These are phyloP conservation scores for Macrolepiota fuliginosa DNA, from an alignment of 768 basidiomycete species.

Conservation along the genomic window DNA sequence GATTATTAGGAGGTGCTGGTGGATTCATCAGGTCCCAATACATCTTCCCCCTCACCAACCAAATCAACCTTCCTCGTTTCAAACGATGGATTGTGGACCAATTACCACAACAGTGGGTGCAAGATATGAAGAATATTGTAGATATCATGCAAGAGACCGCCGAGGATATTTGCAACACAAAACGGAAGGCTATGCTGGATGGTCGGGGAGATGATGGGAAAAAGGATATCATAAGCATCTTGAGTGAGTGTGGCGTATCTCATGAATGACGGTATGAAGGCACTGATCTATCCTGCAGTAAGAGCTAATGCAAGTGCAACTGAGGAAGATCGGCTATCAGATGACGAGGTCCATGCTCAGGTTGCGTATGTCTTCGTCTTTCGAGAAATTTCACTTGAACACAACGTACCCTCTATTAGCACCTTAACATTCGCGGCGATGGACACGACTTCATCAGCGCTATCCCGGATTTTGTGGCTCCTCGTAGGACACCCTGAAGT, in stretches of 20 bases:
- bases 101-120: conserved; percentile 22
- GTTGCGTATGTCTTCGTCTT: conserved; percentile 2
- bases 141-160: conserved; percentile 35
- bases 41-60: neutral
- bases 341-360: conserved; percentile 39
- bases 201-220: conserved; percentile 35
- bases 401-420: neutral
- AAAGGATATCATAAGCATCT: conserved; percentile 44
- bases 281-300: conserved; percentile 24
- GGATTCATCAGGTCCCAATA: neutral
- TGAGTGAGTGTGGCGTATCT: conserved; percentile 25
- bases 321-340: conserved; percentile 28
- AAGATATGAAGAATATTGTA: conserved; percentile 30
- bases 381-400: neutral
- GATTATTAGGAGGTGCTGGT: neutral
- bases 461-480: conserved; percentile 30
- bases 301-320: conserved; percentile 34
- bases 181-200: conserved; percentile 27
- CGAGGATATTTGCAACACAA: conserved; percentile 32
- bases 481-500: conserved; percentile 32
- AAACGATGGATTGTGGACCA: conserved; percentile 8
- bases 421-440: conserved; percentile 40
- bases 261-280: neutral
- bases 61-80: conserved; percentile 1
- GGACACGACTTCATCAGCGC: conserved; percentile 40